Base-by-base conservation (phyloP, 1,139 yeast species). In the Taiozyma onychis region DNA sequence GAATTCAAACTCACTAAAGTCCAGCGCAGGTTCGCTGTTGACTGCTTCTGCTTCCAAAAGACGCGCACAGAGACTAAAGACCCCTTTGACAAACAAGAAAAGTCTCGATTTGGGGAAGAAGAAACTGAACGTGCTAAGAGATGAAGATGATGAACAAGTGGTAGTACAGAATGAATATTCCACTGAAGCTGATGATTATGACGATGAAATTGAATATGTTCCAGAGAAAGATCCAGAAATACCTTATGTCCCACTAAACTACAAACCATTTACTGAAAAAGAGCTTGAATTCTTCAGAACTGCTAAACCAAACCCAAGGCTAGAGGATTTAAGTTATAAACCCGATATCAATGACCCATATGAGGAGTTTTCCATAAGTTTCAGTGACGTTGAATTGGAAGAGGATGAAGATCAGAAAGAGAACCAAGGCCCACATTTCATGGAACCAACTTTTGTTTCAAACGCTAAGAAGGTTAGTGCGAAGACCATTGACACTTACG, bases 171-270 rank as follows among this genome's bases (percentile, higher is more conserved):
- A 39, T 41, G 42, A 39, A 13, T 6, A 3, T 2, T 37, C n/a
- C 8, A 34, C 5, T 52, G 48, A 62, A 48, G 53, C 18, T 18
- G 18, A 60, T 4, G 65, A 66, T 47, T 69, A 68, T 44, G 71
- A 68, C 39, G 65, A 64, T 43, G 76, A 76, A 49, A 64, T 76
- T 39, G 81, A 76, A 50, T 52, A 61, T 22, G 64, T 66, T 7
- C 73, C 78, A 2, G 56, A 48, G 49, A 60, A 50, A 49, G 69
- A 62, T 43, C 59, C 65, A 3, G 69, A 67, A 30, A 53, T 65
- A 24, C 67, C 68, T 0, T 69, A 71, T 48, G 59, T 64, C 14
- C 78, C 79, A 2, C 49, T 53, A 39, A 74, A 64, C 43, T 59
- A 68, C 52, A 59, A 58, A 32, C 65, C 68, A 27, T 60, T 65